phyloP scores from a whole-genome alignment of 768 basidiomycete species.

The Postia placenta region DNA sequence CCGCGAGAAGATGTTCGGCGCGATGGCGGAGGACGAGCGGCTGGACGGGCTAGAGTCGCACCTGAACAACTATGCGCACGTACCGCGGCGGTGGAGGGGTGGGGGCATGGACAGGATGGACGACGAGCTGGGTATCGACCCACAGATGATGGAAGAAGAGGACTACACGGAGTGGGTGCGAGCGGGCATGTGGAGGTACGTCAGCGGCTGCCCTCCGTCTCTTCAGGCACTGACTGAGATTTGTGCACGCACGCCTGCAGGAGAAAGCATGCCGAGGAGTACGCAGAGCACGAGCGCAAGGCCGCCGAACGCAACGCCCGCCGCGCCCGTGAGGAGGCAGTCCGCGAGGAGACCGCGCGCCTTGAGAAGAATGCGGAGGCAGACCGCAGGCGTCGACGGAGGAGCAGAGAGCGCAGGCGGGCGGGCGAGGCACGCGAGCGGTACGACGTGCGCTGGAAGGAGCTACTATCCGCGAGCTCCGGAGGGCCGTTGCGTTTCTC shows the following conservation, averaged over 20 bases:
- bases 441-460: constrained; percentile 57
- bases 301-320: constrained; percentile 49
- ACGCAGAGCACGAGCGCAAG: constrained; percentile 52
- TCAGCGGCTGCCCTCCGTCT: too few relatives aligned
- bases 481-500: constrained; percentile 34
- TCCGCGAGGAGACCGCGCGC: constrained; percentile 46
- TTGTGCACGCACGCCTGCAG: constrained; percentile 30
- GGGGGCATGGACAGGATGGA: constrained; percentile 35
- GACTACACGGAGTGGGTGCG: constrained; percentile 87
- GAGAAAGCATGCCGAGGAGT: constrained; percentile 62
- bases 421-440: constrained; percentile 40
- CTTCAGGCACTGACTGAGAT: too few relatives aligned
- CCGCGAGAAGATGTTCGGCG: constrained; percentile 66
- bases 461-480: constrained; percentile 31
- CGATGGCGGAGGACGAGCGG: constrained; percentile 67
- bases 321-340: constrained; percentile 46
- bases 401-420: constrained; percentile 39
- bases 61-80: constrained; percentile 63
- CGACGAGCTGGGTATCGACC: constrained; percentile 35
- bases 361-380: constrained; percentile 48
- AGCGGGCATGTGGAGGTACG: constrained; percentile 77
- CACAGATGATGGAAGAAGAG: constrained; percentile 68
- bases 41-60: constrained; percentile 56
- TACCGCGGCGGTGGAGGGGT: constrained; percentile 64
- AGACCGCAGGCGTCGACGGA: constrained; percentile 41